These are phyloP conservation scores for Vitis hybrid DNA, from an alignment of 177 flowering plant genomes.

Conservation along the genomic window DNA sequence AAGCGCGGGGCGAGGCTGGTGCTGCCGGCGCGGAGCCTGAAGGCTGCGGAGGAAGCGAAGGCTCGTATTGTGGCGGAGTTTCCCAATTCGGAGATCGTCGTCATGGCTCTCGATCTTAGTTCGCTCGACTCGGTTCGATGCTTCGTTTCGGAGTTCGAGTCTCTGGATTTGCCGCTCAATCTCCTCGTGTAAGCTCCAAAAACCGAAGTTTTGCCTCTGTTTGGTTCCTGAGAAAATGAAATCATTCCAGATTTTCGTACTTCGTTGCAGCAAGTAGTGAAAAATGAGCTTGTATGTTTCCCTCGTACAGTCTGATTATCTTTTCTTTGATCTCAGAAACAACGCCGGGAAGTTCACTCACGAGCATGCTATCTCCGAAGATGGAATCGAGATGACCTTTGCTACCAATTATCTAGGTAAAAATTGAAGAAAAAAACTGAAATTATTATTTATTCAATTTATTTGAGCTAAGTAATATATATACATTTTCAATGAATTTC, in stretches of 20 bases:
- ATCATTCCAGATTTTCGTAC: background rate
- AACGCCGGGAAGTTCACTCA: constrained; percentile 91
- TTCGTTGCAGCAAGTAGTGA: background rate
- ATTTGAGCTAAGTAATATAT: background rate
- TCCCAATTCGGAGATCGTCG: constrained; percentile 61
- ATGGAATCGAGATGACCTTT: constrained; percentile 94
- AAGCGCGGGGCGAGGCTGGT: constrained; percentile 80
- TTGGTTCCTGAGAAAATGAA: constrained; percentile 13
- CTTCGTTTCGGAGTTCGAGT: constrained; percentile 70
- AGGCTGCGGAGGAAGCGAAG: constrained; percentile 80
- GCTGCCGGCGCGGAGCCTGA: constrained; percentile 73
- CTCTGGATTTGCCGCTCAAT: constrained; percentile 77
- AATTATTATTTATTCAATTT: background rate
- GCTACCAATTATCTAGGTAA: constrained; percentile 92
- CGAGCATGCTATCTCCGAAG: constrained; percentile 73
- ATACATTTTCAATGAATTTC: background rate
- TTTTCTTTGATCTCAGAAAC: constrained; percentile 46
- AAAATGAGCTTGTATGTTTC: too few species aligned
- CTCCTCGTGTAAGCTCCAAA: constrained; percentile 71
- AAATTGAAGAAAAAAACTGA: background rate
- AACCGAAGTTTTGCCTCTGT: constrained; percentile 1
- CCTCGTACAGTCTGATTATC: background rate
- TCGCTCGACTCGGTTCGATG: constrained; percentile 71
- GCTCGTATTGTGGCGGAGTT: constrained; percentile 64
- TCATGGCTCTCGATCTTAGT: constrained; percentile 89